Evolutionary conservation across 495 filamentous ascomycete species (phyloP).

Genomic region (Aspergillus baeticus): DNA sequence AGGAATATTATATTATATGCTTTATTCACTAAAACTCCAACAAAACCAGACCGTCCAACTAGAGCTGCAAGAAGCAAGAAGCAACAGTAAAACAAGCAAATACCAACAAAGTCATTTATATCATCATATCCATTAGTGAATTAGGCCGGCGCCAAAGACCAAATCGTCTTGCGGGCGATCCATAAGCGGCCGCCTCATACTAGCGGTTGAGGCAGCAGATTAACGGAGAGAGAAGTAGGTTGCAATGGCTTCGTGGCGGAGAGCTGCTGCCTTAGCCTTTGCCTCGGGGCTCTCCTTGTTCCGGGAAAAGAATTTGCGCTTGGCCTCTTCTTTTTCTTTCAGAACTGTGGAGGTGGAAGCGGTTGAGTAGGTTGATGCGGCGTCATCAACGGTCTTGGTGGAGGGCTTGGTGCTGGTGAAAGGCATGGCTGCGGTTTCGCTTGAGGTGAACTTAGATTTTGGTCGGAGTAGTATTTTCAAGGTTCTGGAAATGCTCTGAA

Average conservation of each 20-base stretch:
- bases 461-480: not conserved
- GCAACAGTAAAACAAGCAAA: not conserved
- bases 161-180: not conserved
- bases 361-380: constrained; percentile 28
- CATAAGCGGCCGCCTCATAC: not conserved
- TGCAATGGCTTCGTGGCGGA: constrained; percentile 33
- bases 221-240: constrained; percentile 31
- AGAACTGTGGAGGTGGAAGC: constrained; percentile 29
- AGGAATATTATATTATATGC: not conserved
- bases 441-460: not conserved
- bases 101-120: not conserved
- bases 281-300: constrained; percentile 12
- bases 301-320: constrained; percentile 30
- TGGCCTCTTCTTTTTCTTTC: constrained; percentile 21
- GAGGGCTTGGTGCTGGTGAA: constrained; percentile 14
- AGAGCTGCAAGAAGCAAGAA: not conserved
- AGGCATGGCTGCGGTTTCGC: constrained; percentile 8
- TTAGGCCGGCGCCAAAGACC: not conserved
- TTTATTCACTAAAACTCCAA: not conserved
- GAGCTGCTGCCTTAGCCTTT: constrained; percentile 8
- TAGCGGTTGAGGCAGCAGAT: not conserved
- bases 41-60: not conserved
- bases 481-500: not conserved
- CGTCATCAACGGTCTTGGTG: constrained; percentile 14
- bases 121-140: not conserved